These are phyloP conservation scores for Cordyceps fumosorosea DNA, from an alignment of 2,329 filamentous ascomycete genomes.

Conservation along the genomic window DNA sequence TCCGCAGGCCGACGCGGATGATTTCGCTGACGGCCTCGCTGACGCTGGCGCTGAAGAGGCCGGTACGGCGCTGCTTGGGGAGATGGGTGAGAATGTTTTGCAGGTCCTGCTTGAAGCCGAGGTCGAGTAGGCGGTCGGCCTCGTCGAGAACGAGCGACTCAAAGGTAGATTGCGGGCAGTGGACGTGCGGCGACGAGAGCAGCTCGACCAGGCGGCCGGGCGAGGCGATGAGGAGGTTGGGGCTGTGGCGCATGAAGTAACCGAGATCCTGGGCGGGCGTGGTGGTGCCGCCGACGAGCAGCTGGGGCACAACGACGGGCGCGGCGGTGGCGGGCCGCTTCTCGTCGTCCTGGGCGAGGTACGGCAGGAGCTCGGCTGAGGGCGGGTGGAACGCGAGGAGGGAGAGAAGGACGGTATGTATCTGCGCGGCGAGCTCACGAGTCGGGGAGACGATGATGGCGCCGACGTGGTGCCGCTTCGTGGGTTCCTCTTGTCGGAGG, in stretches of 20 bases:
- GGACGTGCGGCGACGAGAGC: conserved; percentile 77
- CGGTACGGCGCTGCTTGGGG: conserved; percentile 89
- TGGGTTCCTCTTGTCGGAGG: conserved; percentile 69
- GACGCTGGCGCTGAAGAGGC: conserved; percentile 92
- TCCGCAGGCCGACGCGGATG: conserved; percentile 82
- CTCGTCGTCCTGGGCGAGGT: conserved; percentile 44
- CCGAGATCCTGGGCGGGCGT: conserved; percentile 83
- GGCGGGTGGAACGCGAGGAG: conserved; percentile 77
- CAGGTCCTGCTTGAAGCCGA: conserved; percentile 88
- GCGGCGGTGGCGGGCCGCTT: conserved; percentile 42
- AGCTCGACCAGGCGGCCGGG: conserved; percentile 86
- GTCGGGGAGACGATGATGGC: conserved; percentile 89
- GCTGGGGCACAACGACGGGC: conserved; percentile 68
- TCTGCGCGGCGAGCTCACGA: conserved; percentile 85
- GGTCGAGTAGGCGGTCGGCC: conserved; percentile 83
- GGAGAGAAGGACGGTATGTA: conserved; percentile 70
- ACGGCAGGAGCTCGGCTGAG: conserved; percentile 60
- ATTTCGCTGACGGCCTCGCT: conserved; percentile 91
- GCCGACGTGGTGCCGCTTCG: conserved; percentile 83
- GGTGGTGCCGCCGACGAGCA: conserved; percentile 74
- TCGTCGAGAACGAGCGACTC: conserved; percentile 92
- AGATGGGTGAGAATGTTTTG: conserved; percentile 77
- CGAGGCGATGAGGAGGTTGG: conserved; percentile 85
- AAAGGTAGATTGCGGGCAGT: conserved; percentile 82
- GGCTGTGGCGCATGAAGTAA: conserved; percentile 73